These are phyloP conservation scores for Wakefieldia striispora DNA, from an alignment of 768 basidiomycete genomes.

Conservation along the genomic window DNA sequence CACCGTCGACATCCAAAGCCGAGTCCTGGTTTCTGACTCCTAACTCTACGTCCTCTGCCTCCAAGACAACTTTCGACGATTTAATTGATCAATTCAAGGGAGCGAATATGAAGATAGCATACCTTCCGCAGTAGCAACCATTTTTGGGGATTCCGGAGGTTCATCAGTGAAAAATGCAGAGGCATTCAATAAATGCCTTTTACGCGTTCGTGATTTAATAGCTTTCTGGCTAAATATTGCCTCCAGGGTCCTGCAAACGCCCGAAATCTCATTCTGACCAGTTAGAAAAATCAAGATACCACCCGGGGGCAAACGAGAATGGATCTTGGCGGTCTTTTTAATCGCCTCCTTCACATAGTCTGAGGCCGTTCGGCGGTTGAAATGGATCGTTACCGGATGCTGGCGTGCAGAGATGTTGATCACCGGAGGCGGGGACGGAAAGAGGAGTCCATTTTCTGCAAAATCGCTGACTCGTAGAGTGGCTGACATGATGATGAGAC, in stretches of 20 bases:
- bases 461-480: conserved; percentile 94
- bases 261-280: conserved; percentile 92
- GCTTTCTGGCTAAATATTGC: conserved; percentile 70
- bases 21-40: conserved; percentile 49
- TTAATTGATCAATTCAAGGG: conserved; percentile 1
- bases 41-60: conserved; percentile 79
- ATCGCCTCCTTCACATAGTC: conserved; percentile 92
- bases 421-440: conserved; percentile 83
- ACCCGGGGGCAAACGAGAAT: conserved; percentile 86
- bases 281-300: conserved; percentile 94
- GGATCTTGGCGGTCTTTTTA: conserved; percentile 89
- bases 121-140: conserved; percentile 21
- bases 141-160: conserved; percentile 12
- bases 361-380: conserved; percentile 77
- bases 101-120: not conserved
- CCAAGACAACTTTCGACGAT: conserved; percentile 56
- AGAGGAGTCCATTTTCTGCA: conserved; percentile 78
- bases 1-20: conserved; percentile 68
- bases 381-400: conserved; percentile 94
- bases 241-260: conserved; percentile 80
- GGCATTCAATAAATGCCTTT: conserved; percentile 24
- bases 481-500: conserved; percentile 98
- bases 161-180: conserved; percentile 30
- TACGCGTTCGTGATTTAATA: conserved; percentile 50
- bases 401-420: conserved; percentile 89